phyloP scores from a whole-genome alignment of 73 alveolate genomes.

The Paramecium tetraurelia region DNA sequence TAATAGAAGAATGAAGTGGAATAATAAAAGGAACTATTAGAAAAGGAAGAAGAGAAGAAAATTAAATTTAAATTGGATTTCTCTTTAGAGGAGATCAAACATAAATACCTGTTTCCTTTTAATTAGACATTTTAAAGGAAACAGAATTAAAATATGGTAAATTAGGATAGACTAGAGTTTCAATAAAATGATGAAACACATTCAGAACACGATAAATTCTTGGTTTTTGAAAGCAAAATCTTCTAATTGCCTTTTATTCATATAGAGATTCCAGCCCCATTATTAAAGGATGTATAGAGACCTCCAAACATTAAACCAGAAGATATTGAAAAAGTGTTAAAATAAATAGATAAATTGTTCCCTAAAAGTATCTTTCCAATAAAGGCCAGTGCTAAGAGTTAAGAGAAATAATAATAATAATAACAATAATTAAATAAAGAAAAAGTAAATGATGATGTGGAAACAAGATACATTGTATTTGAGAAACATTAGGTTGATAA shows the following conservation, averaged over 20 bases:
- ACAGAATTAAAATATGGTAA: neutral
- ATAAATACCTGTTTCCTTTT: conserved; percentile 12
- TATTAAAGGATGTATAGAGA: conserved; percentile 23
- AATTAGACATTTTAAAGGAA: conserved; percentile 20
- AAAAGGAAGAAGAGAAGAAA: conserved; percentile 14
- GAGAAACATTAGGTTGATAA: neutral
- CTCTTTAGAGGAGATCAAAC: neutral
- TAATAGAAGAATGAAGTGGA: conserved; percentile 1
- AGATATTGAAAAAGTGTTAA: neutral
- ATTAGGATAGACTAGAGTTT: conserved; percentile 15
- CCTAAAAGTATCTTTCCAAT: conserved; percentile 18
- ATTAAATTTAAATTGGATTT: conserved; percentile 23
- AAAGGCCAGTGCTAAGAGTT: neutral
- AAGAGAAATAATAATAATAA: neutral
- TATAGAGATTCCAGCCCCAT: neutral
- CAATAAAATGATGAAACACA: conserved; percentile 48
- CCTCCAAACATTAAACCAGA: conserved; percentile 26
- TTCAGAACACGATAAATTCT: conserved; percentile 36
- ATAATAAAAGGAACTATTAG: neutral
- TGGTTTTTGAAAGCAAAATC: conserved; percentile 17
- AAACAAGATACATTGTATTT: neutral
- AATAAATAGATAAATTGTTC: conserved; percentile 25
- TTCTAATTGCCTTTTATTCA: conserved; percentile 35
- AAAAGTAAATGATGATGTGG: neutral
- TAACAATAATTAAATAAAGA: neutral